Base-by-base conservation (phyloP, 805 yeast genomes). In the Blastobotrys muscicola region DNA sequence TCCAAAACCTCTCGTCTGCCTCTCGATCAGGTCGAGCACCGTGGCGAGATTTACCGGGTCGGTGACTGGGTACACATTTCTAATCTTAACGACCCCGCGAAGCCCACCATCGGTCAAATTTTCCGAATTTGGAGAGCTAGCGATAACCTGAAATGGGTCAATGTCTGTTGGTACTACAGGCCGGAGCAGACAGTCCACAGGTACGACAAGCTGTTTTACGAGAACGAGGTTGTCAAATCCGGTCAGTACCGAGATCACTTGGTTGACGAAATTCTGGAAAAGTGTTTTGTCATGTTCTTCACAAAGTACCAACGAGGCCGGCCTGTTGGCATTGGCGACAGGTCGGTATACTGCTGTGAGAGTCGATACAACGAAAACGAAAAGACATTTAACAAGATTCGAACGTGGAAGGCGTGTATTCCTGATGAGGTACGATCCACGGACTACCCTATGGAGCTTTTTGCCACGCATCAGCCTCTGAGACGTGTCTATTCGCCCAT, bases 181-280 rank as follows among this genome's bases (percentile, higher is more conserved):
- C 96, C 98, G 1, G 97, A 92, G 61, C 97, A 94, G 71, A 92
- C 98, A 0, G 94, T 92, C 37, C 98, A 92, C 63, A 75, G 94
- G 54, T 82, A 73, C 36, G 97, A 92, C 64, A 72, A 95, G 57
- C 66, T 87, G 44, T 92, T 92, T 61, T 85, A 84, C 65, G 86
- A 82, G 53, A 87, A 92, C 60, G 98, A 92, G 66, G 97, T 92
- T 31, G 86, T 90, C 63, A 92, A 92, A 64, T 82, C 96, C 1
- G 96, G 96, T 39, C 97, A 90, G 67, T 92, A 90, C 65, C 76
- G 97, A 59, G 97, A 92, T 62, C 98, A 92, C 63, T 67, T 79
- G 40, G 86, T 84, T 4, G 85, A 79, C 47, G 97, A 92, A 59
- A 80, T 92, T 43, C 74, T 85, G 40, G 96, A 95, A 1, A 89